Conservation (phyloP, 2,329 filamentous ascomycete species). For the Calonectria honghensis region DNA sequence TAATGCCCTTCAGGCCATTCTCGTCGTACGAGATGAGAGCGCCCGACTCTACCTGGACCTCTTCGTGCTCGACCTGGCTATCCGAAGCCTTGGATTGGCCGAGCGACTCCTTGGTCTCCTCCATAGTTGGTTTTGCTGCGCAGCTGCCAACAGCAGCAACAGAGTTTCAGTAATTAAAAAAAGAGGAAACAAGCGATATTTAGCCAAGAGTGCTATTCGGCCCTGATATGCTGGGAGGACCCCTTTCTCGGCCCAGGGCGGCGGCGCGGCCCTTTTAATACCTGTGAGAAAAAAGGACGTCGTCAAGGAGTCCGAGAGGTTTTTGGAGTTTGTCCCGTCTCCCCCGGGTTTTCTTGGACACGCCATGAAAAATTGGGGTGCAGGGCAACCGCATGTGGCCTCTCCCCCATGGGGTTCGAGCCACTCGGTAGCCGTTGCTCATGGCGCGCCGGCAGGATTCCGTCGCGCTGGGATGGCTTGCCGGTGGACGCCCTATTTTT, state of each 20-base stretch:
- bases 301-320: neutral
- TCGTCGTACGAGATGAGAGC: constrained; percentile 41
- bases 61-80: constrained; percentile 42
- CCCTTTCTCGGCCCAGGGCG: neutral
- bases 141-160: neutral
- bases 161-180: neutral
- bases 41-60: constrained; percentile 22
- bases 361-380: constrained; percentile 23
- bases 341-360: constrained; percentile 10
- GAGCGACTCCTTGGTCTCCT: constrained; percentile 42
- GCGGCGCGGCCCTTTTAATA: constrained; percentile 35
- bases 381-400: neutral
- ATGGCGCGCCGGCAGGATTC: constrained; percentile 3
- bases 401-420: constrained; percentile 23
- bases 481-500: neutral
- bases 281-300: neutral
- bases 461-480: neutral
- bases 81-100: constrained; percentile 31
- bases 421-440: constrained; percentile 8
- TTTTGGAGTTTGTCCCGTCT: neutral
- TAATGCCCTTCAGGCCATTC: constrained; percentile 61
- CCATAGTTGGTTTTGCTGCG: neutral
- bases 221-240: constrained; percentile 1
- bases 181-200: neutral
- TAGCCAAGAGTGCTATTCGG: neutral